Conservation (phyloP, 352 stramenopile genomes). For the Aphanomyces invadans region DNA sequence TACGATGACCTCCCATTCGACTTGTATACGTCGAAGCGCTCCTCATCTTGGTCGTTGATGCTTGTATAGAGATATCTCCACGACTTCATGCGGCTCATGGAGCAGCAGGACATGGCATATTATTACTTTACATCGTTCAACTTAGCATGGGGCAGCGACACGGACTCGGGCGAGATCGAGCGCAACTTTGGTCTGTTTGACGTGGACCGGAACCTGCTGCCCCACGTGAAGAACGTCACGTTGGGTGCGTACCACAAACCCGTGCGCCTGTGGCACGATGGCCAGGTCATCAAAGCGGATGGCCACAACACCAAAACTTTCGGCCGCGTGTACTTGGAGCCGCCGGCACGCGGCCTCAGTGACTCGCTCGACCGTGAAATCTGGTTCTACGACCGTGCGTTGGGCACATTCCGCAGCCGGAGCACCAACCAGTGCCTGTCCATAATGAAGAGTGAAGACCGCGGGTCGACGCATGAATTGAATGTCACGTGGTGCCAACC, state of each 20-base stretch:
- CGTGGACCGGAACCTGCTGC: constrained; percentile 34
- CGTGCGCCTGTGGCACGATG: constrained; percentile 30
- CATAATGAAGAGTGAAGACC: background rate
- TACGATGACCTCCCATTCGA: too few species aligned
- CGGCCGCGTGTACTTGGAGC: constrained; percentile 9
- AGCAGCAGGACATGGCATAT: constrained; percentile 47
- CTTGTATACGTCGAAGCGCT: constrained; percentile 43
- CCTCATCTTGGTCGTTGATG: too few species aligned
- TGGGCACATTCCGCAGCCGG: constrained; percentile 34
- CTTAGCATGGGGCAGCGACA: constrained; percentile 36
- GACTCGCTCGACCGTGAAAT: constrained; percentile 48
- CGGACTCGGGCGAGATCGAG: constrained; percentile 35
- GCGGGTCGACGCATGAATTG: constrained; percentile 25
- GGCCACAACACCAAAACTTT: constrained; percentile 26
- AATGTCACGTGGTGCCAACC: constrained; percentile 45
- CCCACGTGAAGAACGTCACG: constrained; percentile 18
- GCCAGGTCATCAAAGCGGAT: constrained; percentile 30
- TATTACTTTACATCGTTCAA: constrained; percentile 73
- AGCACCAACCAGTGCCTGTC: constrained; percentile 17
- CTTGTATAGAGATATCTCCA: constrained; percentile 4
- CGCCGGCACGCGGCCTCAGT: constrained; percentile 24
- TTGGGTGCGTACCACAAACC: background rate
- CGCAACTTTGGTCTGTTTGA: constrained; percentile 55
- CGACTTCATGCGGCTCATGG: constrained; percentile 57
- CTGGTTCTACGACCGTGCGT: constrained; percentile 52